Evolutionary conservation across 2,329 filamentous ascomycete genomes (phyloP).

Genomic region (Decorospora gaudefroyi): DNA sequence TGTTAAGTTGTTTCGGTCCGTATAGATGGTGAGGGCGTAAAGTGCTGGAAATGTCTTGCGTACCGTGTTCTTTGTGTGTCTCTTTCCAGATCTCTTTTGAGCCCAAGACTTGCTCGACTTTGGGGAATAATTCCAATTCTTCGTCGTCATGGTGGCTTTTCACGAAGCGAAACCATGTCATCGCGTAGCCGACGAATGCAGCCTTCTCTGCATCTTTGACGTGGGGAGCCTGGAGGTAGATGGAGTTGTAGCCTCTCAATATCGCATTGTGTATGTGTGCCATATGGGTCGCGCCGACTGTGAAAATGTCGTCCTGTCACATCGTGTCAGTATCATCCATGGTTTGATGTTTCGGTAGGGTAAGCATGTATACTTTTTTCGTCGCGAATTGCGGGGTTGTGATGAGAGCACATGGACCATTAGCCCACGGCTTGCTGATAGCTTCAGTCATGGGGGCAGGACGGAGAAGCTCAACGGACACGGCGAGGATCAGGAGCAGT

Average conservation of each 20-base stretch:
- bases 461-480: conserved; percentile 10
- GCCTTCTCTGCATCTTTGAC: conserved; percentile 38
- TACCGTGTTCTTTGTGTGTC: conserved; percentile 45
- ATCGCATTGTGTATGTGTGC: conserved; percentile 50
- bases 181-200: conserved; percentile 45
- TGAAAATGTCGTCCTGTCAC: conserved; percentile 39
- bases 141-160: conserved; percentile 47
- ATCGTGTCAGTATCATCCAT: too few relatives aligned
- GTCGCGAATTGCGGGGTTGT: conserved; percentile 39
- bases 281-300: conserved; percentile 45
- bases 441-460: conserved; percentile 9
- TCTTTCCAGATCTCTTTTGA: conserved; percentile 37
- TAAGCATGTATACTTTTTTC: conserved; percentile 28
- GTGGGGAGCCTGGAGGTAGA: conserved; percentile 47
- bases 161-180: conserved; percentile 44
- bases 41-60: background rate
- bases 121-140: conserved; percentile 44
- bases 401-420: conserved; percentile 36
- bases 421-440: conserved; percentile 34
- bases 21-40: background rate
- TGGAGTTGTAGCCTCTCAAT: conserved; percentile 49
- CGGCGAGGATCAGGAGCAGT: conserved; percentile 8
- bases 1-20: background rate
- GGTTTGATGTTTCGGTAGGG: background rate
- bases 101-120: conserved; percentile 37